Evolutionary conservation across 2,329 filamentous ascomycete species (phyloP), one percentile per base, ranked within the genome.

Genomic region (Plectosphaerella sp.): DNA sequence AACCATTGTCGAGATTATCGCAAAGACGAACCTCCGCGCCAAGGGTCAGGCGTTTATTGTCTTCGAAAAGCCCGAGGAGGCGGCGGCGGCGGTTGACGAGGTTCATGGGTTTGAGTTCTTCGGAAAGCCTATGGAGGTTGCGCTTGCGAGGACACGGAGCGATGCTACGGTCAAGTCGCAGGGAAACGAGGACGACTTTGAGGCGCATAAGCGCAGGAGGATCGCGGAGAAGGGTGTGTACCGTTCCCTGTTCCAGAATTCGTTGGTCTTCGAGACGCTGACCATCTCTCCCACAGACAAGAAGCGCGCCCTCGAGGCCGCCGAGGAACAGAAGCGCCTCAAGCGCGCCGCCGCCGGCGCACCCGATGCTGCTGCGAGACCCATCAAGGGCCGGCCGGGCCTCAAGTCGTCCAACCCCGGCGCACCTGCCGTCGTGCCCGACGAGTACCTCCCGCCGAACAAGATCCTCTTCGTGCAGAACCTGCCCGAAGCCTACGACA

Each of bases 1-100:
- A 57, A 86, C 77, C 52, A 83, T 96, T 55, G 73, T 96, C 61
- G 91, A 96, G 57, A 83, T 96, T 49, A 82, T 96, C 54, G 89
- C 89, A 45, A 96, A 96, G 75, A 90, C 83, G 58, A 97, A 95
- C 68, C 72, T 97, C 28, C 92, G 89, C 67, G 89, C 91, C 43
- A 97, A 95, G 68, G 94, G 94, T 12, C 94, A 99, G 72, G 94
- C 94, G 1, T 99, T 99, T 66, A 74, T 99, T 48, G 91, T 97
- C 45, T 97, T 91, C 67, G 91, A 95, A 61, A 81, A 77, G 55
- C 75, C 87, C n/a, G 88, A 91, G 51, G 83, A 86, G n/a, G 92
- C 92, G 4, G 76, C 81, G 49, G 80, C 84, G 57, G 93, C 94
- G 16, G 88, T 97, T 56, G 89, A 96, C 49, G 90, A 96, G 61